Evolutionary conservation across 2,329 filamentous ascomycete species (phyloP), one percentile per base, ranked within the genome.

Genomic region (Fusarium domesticum): DNA sequence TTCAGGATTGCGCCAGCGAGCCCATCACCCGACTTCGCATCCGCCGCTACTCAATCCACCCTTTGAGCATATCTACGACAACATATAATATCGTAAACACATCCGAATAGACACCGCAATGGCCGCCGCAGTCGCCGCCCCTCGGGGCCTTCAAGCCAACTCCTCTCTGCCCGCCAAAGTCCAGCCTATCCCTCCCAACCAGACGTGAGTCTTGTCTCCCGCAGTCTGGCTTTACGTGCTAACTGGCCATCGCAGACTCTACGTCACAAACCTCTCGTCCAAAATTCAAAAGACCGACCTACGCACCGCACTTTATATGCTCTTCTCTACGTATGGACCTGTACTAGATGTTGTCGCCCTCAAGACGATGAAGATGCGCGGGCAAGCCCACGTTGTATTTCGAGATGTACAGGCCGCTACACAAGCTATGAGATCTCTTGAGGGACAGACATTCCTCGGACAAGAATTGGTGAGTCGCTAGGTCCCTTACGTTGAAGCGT

Each of bases 321-420:
- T 97, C 11, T 97, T 97, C 67, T 89, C 90, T 10, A 95, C 90
- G 12, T 95, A 96, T 64, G 93, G 93, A 32, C 83, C 89, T 1
- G 87, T 98, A 14, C 80, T 98, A 46, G 93, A 98, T 64, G 81
- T 98, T 16, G 87, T 96, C 37, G 88, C 89, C 20, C 75, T 96
- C 58, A 95, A 90, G 72, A 95, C 89, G 1, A 77, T 77, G 66
- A 89, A 89, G 71, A 96, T 97, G 91, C 85, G 93, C 38, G 93
- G 93, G 3, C 93, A 98, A 70, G 93, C 93, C 50, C 93, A 97
- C 62, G 75, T 98, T 48, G 87, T 93, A 12, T 97, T 90, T 66
- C 81, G 88, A 46, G 92, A 98, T 65, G 76, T 92, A 25, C 87
- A 96, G 56, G 83, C 89, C n/a, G 89, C 90, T 39, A 96, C 91